Base-by-base conservation (phyloP, 345 rosid genomes). In the Lepidium didymum region DNA sequence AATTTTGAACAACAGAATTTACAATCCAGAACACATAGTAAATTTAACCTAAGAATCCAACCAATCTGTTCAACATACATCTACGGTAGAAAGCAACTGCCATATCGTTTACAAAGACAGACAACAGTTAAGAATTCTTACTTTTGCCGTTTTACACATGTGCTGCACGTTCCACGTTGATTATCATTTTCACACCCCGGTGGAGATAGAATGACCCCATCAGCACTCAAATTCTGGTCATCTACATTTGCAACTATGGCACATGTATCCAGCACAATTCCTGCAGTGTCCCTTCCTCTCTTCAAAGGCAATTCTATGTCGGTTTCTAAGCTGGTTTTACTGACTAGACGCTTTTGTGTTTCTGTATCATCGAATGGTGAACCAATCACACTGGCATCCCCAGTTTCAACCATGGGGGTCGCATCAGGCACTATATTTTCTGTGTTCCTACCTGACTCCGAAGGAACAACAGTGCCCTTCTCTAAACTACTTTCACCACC, bases 91-190 rank as follows among this genome's bases (percentile, higher is more conserved):
- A 77, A 56, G 40, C 56, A 43, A 68, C 18, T 67, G 64, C 67
- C 34, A 63, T 51, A 40, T 6, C 5, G 33, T 33, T 55, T 29
- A 40, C 21, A 62, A 45, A 56, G 58, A 68, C 59, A 36, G 34
- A 41, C 13, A 67, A 44, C 35, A 16, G 11, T 43, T 9, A 53
- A 21, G 10, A 43, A 19, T 40, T 46, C 74, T 68, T 81, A 91
- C 96, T 90, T 89, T 78, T 73, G 74, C 69, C 72, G 79, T 56
- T 85, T 83, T 19, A 53, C 65, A 69, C 83, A 62, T 36, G 60
- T 5, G 62, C 46, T 66, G 72, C 82, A 70, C 49, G 46, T 75
- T 74, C 75, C 81, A n/a, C 23, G 62, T 55, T 18, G 46, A 77
- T 62, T 46, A 36, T 38, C 62, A 54, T 61, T 68, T 68, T 65